These are phyloP conservation scores for Astrothelium macrocarpum DNA, from an alignment of 495 filamentous ascomycete genomes.

Conservation along the genomic window DNA sequence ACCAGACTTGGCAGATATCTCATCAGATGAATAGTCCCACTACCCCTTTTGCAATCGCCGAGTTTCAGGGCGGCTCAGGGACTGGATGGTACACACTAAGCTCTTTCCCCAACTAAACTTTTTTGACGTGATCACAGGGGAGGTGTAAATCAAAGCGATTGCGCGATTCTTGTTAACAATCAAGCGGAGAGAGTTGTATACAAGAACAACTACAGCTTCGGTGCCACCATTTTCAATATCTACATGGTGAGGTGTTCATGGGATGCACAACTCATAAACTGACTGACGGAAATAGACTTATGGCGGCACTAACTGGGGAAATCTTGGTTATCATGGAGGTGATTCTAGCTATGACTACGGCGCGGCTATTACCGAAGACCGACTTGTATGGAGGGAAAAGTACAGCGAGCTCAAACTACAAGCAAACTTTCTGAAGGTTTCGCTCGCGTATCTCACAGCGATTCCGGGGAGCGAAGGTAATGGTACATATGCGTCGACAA, in stretches of 20 bases:
- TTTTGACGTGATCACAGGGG: conserved; percentile 52
- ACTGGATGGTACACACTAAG: background rate
- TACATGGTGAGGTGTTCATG: conserved; percentile 44
- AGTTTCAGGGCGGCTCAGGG: conserved; percentile 53
- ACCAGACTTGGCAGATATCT: conserved; percentile 22
- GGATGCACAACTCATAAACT: background rate
- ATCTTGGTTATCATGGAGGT: conserved; percentile 57
- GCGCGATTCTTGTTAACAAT: conserved; percentile 49
- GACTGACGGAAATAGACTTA: conserved; percentile 12
- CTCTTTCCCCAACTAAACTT: background rate
- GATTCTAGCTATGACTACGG: conserved; percentile 69
- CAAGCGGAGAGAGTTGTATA: conserved; percentile 68
- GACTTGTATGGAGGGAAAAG: conserved; percentile 57
- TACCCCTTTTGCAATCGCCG: conserved; percentile 56
- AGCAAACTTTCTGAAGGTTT: conserved; percentile 58
- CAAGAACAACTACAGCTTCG: conserved; percentile 62
- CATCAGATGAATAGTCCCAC: conserved; percentile 50
- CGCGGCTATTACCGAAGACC: conserved; percentile 55
- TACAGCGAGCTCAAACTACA: conserved; percentile 67
- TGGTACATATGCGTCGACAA: background rate
- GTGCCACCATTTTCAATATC: conserved; percentile 48
- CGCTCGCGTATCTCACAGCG: conserved; percentile 52
- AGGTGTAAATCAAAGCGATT: conserved; percentile 53
- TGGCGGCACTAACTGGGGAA: conserved; percentile 78
- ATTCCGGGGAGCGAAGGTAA: conserved; percentile 1